Conservation (phyloP, 2,329 filamentous ascomycete genomes). For the Emergomyces pasteurianus region DNA sequence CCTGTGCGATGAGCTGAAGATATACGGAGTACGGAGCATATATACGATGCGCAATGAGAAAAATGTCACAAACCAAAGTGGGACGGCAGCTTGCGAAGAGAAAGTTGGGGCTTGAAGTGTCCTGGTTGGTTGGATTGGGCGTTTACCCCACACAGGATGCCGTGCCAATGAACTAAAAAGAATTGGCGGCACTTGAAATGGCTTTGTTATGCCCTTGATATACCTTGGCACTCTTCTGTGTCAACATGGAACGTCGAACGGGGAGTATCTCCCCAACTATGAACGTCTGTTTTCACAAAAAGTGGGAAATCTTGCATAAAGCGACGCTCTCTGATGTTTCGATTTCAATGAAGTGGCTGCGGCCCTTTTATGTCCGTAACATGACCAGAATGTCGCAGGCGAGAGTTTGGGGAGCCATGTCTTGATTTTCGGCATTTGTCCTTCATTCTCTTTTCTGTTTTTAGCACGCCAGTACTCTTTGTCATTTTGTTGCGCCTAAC, state of each 20-base stretch:
- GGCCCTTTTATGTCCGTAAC: not conserved
- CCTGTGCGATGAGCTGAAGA: not conserved
- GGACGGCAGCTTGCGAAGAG: too few species aligned
- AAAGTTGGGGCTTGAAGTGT: not conserved
- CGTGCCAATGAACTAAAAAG: not conserved
- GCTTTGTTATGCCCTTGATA: not conserved
- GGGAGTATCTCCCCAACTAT: not conserved
- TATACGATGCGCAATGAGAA: not conserved
- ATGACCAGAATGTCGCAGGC: not conserved
- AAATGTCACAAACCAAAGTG: too few species aligned
- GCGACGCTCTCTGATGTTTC: not conserved
- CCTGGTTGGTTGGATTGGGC: not conserved
- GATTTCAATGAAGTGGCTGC: not conserved
- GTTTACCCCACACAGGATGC: not conserved
- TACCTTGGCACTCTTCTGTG: not conserved
- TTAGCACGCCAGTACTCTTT: too few species aligned
- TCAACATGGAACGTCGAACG: not conserved
- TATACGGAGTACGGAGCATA: too few species aligned
- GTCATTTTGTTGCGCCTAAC: not conserved
- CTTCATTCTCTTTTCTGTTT: not conserved
- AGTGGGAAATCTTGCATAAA: not conserved
- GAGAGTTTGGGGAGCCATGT: not conserved
- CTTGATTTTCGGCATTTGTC: not conserved
- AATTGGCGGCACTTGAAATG: not conserved
- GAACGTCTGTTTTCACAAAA: not conserved